Evolutionary conservation across 2,329 filamentous ascomycete species (phyloP).

Genomic region (Zopfia rhizophila): DNA sequence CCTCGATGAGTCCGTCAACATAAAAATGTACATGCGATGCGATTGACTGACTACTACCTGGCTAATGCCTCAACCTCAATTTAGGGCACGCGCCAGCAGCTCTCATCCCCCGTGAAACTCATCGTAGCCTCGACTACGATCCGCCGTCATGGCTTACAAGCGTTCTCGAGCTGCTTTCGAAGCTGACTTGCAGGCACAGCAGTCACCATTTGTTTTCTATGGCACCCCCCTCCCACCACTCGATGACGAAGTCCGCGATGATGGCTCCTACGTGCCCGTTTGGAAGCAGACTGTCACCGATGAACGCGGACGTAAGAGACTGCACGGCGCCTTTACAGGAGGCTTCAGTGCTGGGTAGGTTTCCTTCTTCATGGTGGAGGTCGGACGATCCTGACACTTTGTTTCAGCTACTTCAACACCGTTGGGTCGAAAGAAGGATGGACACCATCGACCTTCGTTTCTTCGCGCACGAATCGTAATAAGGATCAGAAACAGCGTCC

Average conservation of each 20-base stretch:
- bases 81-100: no score
- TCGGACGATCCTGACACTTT: conserved; percentile 45
- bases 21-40: no score
- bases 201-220: conserved; percentile 80
- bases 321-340: conserved; percentile 96
- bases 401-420: conserved; percentile 91
- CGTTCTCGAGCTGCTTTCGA: conserved; percentile 60
- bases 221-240: conserved; percentile 85
- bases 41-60: no score
- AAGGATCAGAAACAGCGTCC: conserved; percentile 75
- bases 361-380: conserved; percentile 15
- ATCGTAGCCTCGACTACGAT: no score
- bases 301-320: conserved; percentile 85
- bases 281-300: conserved; percentile 99
- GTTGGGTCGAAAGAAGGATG: conserved; percentile 99
- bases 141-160: conserved; percentile 47
- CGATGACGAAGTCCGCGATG: conserved; percentile 81
- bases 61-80: no score
- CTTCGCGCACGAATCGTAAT: conserved; percentile 81
- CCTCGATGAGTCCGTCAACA: no score
- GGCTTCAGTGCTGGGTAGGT: conserved; percentile 94
- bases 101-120: no score
- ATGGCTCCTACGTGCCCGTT: conserved; percentile 91
- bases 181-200: conserved; percentile 72
- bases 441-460: conserved; percentile 91